Evolutionary conservation across 2,329 filamentous ascomycete species (phyloP).

Genomic region (Chrysosporium queenslandicum): DNA sequence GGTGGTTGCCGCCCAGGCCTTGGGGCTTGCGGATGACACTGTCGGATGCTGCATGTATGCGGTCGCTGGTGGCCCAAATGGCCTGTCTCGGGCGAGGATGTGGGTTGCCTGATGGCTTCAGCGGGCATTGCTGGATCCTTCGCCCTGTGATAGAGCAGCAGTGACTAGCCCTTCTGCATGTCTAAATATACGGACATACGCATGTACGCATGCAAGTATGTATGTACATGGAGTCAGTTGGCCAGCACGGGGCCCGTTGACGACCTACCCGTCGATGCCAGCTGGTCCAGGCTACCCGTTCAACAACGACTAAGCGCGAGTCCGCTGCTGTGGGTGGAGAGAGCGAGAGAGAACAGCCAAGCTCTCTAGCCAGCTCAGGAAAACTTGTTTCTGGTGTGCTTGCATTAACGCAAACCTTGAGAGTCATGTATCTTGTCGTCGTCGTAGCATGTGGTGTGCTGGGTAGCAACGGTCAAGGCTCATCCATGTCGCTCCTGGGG

Average conservation of each 20-base stretch:
- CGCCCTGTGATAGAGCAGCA: neutral
- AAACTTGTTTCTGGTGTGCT: neutral
- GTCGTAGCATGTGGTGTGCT: too few relatives aligned
- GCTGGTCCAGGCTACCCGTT: neutral
- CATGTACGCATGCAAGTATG: too few relatives aligned
- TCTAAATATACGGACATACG: too few relatives aligned
- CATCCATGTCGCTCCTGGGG: neutral
- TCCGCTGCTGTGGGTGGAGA: neutral
- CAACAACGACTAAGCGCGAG: too few relatives aligned
- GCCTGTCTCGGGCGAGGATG: too few relatives aligned
- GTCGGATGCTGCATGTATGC: too few relatives aligned
- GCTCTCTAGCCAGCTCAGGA: neutral
- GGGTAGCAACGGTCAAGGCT: too few relatives aligned
- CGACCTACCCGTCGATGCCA: neutral
- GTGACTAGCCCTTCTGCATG: too few relatives aligned
- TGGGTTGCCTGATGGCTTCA: too few relatives aligned
- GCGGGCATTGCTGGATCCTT: neutral
- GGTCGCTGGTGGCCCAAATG: too few relatives aligned
- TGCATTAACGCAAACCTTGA: neutral
- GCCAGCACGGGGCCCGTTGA: neutral
- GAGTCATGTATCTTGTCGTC: neutral
- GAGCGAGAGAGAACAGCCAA: neutral
- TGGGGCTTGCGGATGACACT: too few relatives aligned
- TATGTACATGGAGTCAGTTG: too few relatives aligned
- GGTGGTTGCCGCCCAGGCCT: neutral